A percentile compares a stretch with the other conserved stretches of the same genome.
Conservation (phyloP, 2,329 filamentous ascomycete genomes). For the Curvularia eragrostidis region DNA sequence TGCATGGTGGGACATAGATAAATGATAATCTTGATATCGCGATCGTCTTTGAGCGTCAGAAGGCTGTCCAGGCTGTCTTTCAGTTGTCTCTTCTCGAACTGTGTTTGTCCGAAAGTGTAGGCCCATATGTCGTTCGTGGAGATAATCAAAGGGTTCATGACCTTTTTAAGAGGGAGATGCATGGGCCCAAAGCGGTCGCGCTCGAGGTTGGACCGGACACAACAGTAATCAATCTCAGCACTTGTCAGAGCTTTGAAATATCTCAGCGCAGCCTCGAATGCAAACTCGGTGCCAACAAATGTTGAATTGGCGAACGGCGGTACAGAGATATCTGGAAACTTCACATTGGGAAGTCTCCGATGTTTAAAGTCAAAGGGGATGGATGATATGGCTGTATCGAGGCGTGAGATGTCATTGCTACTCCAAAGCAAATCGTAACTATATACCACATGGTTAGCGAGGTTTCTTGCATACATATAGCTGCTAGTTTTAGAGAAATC, state of each 20-base stretch:
- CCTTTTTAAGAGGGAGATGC: not conserved
- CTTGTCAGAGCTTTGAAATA: conserved; percentile 9
- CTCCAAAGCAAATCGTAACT: conserved; percentile 14
- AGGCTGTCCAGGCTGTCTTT: conserved; percentile 14
- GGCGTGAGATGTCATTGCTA: not conserved
- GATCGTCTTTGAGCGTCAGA: conserved; percentile 9
- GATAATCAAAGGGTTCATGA: conserved; percentile 11
- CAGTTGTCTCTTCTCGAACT: not conserved
- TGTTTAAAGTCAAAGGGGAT: not conserved
- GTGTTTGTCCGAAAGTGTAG: not conserved
- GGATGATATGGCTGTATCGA: conserved; percentile 5
- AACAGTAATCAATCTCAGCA: conserved; percentile 11
- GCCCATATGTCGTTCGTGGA: not conserved
- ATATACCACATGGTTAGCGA: not conserved
- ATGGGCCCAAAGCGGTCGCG: conserved; percentile 8
- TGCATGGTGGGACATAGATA: conserved; percentile 7
- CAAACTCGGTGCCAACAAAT: conserved; percentile 11
- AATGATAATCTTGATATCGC: conserved; percentile 4
- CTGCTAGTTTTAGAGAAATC: not conserved
- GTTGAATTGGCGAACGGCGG: conserved; percentile 12
- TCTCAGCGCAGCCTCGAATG: conserved; percentile 7
- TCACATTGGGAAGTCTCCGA: not conserved
- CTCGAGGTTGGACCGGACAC: conserved; percentile 10
- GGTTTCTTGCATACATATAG: not conserved
- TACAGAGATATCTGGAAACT: conserved; percentile 1